Conservation (phyloP, 768 basidiomycete species). For the Inosperma sp. region DNA sequence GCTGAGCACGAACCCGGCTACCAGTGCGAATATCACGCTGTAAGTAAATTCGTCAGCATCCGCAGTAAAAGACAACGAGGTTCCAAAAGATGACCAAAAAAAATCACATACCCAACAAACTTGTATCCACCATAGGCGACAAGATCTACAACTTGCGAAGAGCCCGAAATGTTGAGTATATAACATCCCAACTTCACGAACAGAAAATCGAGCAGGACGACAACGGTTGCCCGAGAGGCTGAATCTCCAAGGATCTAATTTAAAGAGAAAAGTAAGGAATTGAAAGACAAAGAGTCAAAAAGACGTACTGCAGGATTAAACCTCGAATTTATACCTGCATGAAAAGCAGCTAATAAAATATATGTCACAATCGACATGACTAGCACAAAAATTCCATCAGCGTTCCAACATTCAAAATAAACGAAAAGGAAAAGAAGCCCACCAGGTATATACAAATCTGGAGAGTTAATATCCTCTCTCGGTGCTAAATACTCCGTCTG, state of each 20-base stretch:
- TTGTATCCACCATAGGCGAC: conserved; percentile 96
- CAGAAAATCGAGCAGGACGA: conserved; percentile 83
- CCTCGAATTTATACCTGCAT: conserved; percentile 73
- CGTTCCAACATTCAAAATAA: neutral
- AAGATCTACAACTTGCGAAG: conserved; percentile 69
- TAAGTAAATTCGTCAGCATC: conserved; percentile 18
- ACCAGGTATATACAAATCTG: conserved; percentile 97
- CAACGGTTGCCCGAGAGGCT: conserved; percentile 77
- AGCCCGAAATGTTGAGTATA: conserved; percentile 78
- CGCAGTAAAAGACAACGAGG: neutral
- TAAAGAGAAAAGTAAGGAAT: neutral
- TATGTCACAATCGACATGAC: conserved; percentile 97
- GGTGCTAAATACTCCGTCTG: conserved; percentile 83
- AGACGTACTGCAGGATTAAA: conserved; percentile 68
- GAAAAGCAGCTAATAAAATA: conserved; percentile 81
- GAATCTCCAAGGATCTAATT: conserved; percentile 72
- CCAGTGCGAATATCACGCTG: conserved; percentile 82
- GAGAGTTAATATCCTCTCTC: conserved; percentile 90
- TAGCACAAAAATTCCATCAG: conserved; percentile 27
- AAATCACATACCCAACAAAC: conserved; percentile 72
- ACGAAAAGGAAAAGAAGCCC: conserved; percentile 7
- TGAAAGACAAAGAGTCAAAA: neutral
- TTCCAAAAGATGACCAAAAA: neutral
- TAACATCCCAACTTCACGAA: conserved; percentile 92
- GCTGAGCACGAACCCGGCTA: conserved; percentile 62